These are phyloP conservation scores for Saitozyma podzolica DNA, from an alignment of 768 basidiomycete species.

Conservation along the genomic window DNA sequence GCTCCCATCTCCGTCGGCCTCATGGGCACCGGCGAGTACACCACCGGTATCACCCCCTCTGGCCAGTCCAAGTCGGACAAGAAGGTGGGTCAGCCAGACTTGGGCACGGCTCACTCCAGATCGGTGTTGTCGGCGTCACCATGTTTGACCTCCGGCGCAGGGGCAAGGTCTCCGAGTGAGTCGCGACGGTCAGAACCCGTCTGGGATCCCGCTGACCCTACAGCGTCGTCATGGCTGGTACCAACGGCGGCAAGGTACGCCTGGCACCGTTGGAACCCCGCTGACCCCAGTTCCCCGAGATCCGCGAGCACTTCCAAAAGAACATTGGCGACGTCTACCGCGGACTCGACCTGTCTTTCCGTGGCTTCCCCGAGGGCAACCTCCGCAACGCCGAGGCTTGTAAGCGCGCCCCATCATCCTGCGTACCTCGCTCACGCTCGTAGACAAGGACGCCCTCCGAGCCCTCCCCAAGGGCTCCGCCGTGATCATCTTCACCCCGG, in stretches of 20 bases:
- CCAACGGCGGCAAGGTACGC: slow-evolving; percentile 65
- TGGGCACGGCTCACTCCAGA: slow-evolving; percentile 17
- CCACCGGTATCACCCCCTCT: slow-evolving; percentile 87
- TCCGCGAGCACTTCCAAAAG: slow-evolving; percentile 72
- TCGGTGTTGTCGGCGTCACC: slow-evolving; percentile 81
- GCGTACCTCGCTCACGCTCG: slow-evolving; percentile 2
- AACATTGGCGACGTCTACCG: slow-evolving; percentile 83
- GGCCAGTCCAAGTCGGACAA: slow-evolving; percentile 95
- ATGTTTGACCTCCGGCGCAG: slow-evolving; percentile 83
- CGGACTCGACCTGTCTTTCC: slow-evolving; percentile 83
- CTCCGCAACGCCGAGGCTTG: slow-evolving; percentile 76
- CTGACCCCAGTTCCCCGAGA: slow-evolving; percentile 68
- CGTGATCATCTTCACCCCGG: slow-evolving; percentile 91
- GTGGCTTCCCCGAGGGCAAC: slow-evolving; percentile 72
- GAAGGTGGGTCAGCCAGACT: slow-evolving; percentile 62
- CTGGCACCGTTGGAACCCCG: not conserved
- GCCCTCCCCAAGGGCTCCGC: slow-evolving; percentile 76
- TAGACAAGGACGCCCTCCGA: slow-evolving; percentile 59
- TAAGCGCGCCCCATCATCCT: slow-evolving; percentile 53
- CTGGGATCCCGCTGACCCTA: not conserved
- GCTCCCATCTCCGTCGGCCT: slow-evolving; percentile 45
- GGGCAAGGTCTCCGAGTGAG: slow-evolving; percentile 63
- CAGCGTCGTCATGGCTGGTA: slow-evolving; percentile 74
- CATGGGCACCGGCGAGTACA: slow-evolving; percentile 70
- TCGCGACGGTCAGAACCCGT: not conserved